Percentiles rank a stretch among this genome's conserved stretches.
These are phyloP conservation scores for Vanderwaltozyma polyspora DNA, from an alignment of 805 yeast genomes.

Conservation along the genomic window DNA sequence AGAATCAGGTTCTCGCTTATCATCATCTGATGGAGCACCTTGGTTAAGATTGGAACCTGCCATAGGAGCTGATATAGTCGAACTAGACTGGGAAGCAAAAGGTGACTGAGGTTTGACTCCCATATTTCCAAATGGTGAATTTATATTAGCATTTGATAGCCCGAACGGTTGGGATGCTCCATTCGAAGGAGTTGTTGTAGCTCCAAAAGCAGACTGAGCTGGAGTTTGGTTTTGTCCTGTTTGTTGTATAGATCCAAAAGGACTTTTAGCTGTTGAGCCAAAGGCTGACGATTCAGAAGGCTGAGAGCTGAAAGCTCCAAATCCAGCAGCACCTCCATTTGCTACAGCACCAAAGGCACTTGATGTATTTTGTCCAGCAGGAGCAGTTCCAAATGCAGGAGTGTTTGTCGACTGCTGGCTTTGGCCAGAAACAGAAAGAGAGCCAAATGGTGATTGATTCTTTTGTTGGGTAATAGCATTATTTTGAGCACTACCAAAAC, in stretches of 20 bases:
- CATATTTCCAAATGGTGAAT: background rate
- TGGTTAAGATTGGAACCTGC: no score
- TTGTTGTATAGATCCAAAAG: background rate
- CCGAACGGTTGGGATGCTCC: no score
- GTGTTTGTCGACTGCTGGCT: no score
- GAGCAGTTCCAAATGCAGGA: slow-evolving; percentile 4
- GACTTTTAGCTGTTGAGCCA: background rate
- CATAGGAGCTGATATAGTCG: no score
- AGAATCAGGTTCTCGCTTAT: slow-evolving; percentile 27
- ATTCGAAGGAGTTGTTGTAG: no score
- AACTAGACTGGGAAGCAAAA: no score
- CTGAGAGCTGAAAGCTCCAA: slow-evolving; percentile 7
- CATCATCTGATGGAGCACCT: slow-evolving; percentile 24
- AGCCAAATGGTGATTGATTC: slow-evolving; percentile 5
- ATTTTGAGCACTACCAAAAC: background rate
- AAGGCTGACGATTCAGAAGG: background rate
- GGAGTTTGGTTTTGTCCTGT: background rate
- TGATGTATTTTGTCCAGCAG: slow-evolving; percentile 1
- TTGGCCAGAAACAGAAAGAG: no score
- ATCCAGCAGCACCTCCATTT: slow-evolving; percentile 7
- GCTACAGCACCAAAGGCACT: slow-evolving; percentile 5
- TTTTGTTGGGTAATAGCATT: no score
- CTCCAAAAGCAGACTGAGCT: background rate
- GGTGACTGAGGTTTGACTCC: no score
- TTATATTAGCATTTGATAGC: background rate